Base-by-base conservation (phyloP, 1,139 yeast genomes). In the Trichomonascaceae sp. region DNA sequence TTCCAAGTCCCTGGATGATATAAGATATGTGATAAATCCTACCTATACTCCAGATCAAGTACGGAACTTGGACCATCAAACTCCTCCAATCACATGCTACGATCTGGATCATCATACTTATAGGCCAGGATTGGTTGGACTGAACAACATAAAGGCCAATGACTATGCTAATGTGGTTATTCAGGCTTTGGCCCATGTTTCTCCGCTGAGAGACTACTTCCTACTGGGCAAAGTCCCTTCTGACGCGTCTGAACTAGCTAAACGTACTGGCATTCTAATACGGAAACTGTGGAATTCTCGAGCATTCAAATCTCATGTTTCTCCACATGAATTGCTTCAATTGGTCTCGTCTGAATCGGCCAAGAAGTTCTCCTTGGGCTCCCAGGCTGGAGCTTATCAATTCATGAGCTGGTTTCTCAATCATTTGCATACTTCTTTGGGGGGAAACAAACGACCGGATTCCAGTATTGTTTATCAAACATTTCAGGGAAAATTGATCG, bases 291-390 rank as follows among this genome's bases (percentile, higher is more conserved):
- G 93, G 93, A 84, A 84, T 5, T 72, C 78, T 1, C 69, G 71
- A 46, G 71, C 86, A 22, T 83, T 82, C 66, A 79, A 79, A 57
- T 68, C 76, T 2, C 89, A 85, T 63, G 74, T 85, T 1, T 82
- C 93, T 0, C 85, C 90, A 0, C 85, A 81, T 61, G 88, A 83
- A 51, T 70, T 87, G 13, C 66, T 84, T 50, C 83, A 81, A 58
- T 71, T 69, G 53, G 68, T 84, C 1, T 68, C 78, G 0, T 61
- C 69, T 0, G 55, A 64, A 17, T 75, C 84, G 0, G 74, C 75
- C 49, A 77, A 76, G 56, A 64, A 68, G 46, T 79, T 78, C 61
- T 64, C 76, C 1, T 59, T 74, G 1, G 69, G 69, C 13, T 61
- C 61, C 10, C 73, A 73, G 48, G 64, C 68, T 2, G 80, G 81